Evolutionary conservation across 2,329 filamentous ascomycete species (phyloP).

Genomic region (Coniochaeta sp.): DNA sequence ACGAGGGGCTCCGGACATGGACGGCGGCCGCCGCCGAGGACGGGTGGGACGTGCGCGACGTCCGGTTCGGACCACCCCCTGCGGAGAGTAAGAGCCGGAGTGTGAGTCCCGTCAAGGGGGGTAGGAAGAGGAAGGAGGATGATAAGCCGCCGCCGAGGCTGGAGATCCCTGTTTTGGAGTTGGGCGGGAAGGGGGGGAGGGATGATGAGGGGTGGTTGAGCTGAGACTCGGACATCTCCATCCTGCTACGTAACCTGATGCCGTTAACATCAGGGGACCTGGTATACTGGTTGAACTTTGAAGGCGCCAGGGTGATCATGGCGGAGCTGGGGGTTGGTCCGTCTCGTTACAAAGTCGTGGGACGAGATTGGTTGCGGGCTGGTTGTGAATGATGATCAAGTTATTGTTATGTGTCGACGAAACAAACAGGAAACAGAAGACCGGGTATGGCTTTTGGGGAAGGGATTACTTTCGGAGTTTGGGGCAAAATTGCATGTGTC

Average conservation of each 20-base stretch:
- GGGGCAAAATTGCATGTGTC: slow-evolving; percentile 2
- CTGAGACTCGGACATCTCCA: slow-evolving; percentile 1
- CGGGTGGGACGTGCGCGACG: slow-evolving; percentile 76
- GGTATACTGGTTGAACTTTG: too few relatives aligned
- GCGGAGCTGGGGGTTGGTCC: too few relatives aligned
- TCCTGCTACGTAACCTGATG: too few relatives aligned
- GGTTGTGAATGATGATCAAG: not conserved
- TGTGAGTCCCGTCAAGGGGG: slow-evolving; percentile 21
- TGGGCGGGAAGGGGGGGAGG: slow-evolving; percentile 18
- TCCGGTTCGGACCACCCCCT: slow-evolving; percentile 63
- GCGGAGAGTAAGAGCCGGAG: slow-evolving; percentile 38
- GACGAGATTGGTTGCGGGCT: too few relatives aligned
- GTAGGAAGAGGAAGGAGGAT: slow-evolving; percentile 37
- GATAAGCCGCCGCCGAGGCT: slow-evolving; percentile 51
- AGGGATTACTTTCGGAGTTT: not conserved
- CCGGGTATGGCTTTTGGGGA: not conserved
- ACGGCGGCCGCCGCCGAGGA: slow-evolving; percentile 81
- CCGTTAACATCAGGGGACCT: too few relatives aligned
- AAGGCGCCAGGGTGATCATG: too few relatives aligned
- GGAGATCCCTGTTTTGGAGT: slow-evolving; percentile 51
- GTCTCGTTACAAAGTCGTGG: too few relatives aligned
- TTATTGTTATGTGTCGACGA: not conserved
- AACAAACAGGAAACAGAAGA: not conserved
- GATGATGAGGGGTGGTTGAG: slow-evolving; percentile 4
- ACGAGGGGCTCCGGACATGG: slow-evolving; percentile 85